phyloP scores from a whole-genome alignment of 257 asterid genomes.

The Gardenia jasminoides region DNA sequence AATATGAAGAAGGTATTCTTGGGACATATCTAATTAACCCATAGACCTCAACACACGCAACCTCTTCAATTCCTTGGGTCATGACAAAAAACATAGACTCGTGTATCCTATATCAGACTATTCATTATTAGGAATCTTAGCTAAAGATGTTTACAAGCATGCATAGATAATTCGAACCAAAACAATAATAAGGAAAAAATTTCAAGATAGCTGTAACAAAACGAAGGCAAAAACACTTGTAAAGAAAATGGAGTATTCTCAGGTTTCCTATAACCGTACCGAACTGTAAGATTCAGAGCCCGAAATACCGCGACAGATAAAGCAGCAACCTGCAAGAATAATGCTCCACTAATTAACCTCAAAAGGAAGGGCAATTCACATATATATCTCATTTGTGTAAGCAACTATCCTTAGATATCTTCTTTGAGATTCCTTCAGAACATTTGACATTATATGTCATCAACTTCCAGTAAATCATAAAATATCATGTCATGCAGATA shows the following conservation, averaged over 20 bases:
- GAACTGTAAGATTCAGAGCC: constrained; percentile 80
- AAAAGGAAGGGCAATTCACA: constrained; percentile 13
- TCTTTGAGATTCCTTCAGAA: background rate
- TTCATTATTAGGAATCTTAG: background rate
- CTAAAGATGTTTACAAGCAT: background rate
- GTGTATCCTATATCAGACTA: background rate
- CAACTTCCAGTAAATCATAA: background rate
- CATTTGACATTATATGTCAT: background rate
- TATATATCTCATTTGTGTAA: background rate
- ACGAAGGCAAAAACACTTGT: background rate
- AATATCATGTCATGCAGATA: background rate
- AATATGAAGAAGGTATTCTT: background rate
- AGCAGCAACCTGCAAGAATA: constrained; percentile 75
- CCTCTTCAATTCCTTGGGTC: background rate
- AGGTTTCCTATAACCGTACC: constrained; percentile 44
- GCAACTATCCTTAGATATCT: background rate
- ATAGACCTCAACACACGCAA: background rate
- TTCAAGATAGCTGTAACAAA: background rate
- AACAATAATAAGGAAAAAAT: background rate
- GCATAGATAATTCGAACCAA: background rate
- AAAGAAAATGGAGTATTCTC: constrained; percentile 8
- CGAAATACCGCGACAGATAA: constrained; percentile 80
- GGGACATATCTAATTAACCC: background rate
- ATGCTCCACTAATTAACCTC: constrained; percentile 12
- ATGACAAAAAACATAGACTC: background rate